Conservation (phyloP, 306 rosid species). For the Fragaria vesca region DNA sequence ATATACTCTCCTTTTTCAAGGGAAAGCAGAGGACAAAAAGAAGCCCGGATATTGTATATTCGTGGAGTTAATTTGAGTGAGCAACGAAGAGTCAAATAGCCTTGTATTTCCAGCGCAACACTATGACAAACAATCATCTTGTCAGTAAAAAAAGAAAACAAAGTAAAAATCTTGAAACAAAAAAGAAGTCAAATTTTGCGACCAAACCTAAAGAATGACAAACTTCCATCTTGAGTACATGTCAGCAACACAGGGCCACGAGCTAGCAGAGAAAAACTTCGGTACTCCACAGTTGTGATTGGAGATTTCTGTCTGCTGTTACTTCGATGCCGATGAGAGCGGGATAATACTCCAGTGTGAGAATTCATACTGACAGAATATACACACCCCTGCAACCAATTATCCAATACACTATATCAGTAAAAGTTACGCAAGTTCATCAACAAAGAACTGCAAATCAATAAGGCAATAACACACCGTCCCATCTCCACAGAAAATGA, state of each 20-base stretch:
- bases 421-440: slow-evolving; percentile 19
- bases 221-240: slow-evolving; percentile 84
- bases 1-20: slow-evolving; percentile 96
- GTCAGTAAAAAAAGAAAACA: slow-evolving; percentile 5
- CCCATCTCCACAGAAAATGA: slow-evolving; percentile 85
- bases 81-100: slow-evolving; percentile 96
- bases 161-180: background rate
- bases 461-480: slow-evolving; percentile 46
- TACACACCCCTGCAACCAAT: slow-evolving; percentile 67
- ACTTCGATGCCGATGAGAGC: slow-evolving; percentile 78
- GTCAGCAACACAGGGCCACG: slow-evolving; percentile 87
- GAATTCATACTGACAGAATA: slow-evolving; percentile 87
- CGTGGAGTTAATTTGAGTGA: slow-evolving; percentile 85
- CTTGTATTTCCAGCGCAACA: slow-evolving; percentile 83
- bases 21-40: slow-evolving; percentile 94
- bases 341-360: slow-evolving; percentile 80
- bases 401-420: slow-evolving; percentile 31
- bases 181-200: slow-evolving; percentile 11
- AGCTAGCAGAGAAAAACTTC: slow-evolving; percentile 92
- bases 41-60: slow-evolving; percentile 80
- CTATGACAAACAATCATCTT: slow-evolving; percentile 39
- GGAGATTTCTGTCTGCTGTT: slow-evolving; percentile 71
- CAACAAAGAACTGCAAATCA: slow-evolving; percentile 15
- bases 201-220: slow-evolving; percentile 89
- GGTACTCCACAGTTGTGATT: slow-evolving; percentile 77